Base-by-base conservation (phyloP, 2,329 filamentous ascomycete genomes). In the Xylariales sp. region DNA sequence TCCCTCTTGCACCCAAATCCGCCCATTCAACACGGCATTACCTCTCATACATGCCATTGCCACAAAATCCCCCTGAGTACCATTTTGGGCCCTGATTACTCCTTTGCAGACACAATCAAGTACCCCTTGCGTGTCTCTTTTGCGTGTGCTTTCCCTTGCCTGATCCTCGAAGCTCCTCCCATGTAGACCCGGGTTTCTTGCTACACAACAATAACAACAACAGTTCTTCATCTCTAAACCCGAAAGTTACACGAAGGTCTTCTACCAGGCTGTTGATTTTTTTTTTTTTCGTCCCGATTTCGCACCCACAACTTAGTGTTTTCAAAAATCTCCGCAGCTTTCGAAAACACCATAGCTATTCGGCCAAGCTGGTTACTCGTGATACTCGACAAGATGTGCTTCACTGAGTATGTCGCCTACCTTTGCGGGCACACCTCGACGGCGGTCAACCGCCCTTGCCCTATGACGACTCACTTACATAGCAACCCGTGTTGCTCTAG, bases 401-500 rank as follows among this genome's bases (percentile, higher is more conserved):
- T 84, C 73, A 75, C 78, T 39, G 82, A 84, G 71, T 84, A 78
- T 70, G 73, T 83, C 54, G 80, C 79, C 61, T 86, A 84, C 74
- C 80, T 75, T 41, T 86, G 84, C 72, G 84, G 83, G 16, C 84
- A 86, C 75, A 81, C 80, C 55, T 81, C 80, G 6, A 48, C 80
- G 3, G 75, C 79, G 0, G 76, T 81, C 10, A 76, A 83, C 54
- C 79, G 81, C 0, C 75, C 78, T 2, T 86, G 84, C 68, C 84
- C 84, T 0, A 54, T 82, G 67, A 83, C 81, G 0, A 83, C 82
- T 0, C 72, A 75, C 4, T 67, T 75, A 5, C 74, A 79, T 67
- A 77, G 70, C 34, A 80, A 80, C 61, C 80, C 80, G 0, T 71
- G 78, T 34, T 83, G 82, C 65, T 49, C 70, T 3, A 67, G 52